Evolutionary conservation across 2,329 filamentous ascomycete species (phyloP).

Genomic region (Fragosphaeria purpurea): DNA sequence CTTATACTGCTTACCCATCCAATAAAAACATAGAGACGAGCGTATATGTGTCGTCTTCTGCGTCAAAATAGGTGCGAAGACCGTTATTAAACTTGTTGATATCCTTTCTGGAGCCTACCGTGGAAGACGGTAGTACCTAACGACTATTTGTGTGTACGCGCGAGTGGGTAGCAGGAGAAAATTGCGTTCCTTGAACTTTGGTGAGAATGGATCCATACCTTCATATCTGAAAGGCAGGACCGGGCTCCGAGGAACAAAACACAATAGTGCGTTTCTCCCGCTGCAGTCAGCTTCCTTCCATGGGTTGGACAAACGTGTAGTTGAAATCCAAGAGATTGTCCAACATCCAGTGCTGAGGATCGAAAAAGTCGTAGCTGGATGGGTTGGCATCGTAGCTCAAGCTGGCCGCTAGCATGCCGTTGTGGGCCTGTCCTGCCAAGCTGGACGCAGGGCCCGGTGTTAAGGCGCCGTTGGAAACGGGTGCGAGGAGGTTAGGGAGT

Average conservation of each 20-base stretch:
- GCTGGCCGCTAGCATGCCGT: slow-evolving; percentile 35
- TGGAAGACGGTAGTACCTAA: too few species aligned
- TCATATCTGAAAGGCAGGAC: too few species aligned
- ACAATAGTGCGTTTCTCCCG: slow-evolving; percentile 11
- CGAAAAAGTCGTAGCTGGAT: slow-evolving; percentile 69
- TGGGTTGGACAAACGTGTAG: slow-evolving; percentile 44
- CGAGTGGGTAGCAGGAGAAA: too few species aligned
- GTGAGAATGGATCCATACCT: too few species aligned
- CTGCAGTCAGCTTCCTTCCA: slow-evolving; percentile 38
- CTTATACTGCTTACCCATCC: too few species aligned
- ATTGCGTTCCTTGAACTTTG: too few species aligned
- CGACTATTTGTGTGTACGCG: too few species aligned
- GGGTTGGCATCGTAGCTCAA: slow-evolving; percentile 49
- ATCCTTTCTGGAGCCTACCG: too few species aligned
- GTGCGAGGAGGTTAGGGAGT: slow-evolving; percentile 37
- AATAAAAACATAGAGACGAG: too few species aligned
- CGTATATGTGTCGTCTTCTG: too few species aligned
- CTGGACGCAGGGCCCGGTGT: slow-evolving; percentile 39
- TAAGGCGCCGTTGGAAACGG: slow-evolving; percentile 38
- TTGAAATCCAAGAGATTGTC: slow-evolving; percentile 78
- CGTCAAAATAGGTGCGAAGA: too few species aligned
- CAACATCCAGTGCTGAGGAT: slow-evolving; percentile 87
- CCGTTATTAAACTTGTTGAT: too few species aligned
- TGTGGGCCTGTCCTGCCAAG: slow-evolving; percentile 33
- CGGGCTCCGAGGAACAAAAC: neutral